These are phyloP conservation scores for Lecanoromycetidae sp. DNA, from an alignment of 2,329 filamentous ascomycete species.

Conservation along the genomic window DNA sequence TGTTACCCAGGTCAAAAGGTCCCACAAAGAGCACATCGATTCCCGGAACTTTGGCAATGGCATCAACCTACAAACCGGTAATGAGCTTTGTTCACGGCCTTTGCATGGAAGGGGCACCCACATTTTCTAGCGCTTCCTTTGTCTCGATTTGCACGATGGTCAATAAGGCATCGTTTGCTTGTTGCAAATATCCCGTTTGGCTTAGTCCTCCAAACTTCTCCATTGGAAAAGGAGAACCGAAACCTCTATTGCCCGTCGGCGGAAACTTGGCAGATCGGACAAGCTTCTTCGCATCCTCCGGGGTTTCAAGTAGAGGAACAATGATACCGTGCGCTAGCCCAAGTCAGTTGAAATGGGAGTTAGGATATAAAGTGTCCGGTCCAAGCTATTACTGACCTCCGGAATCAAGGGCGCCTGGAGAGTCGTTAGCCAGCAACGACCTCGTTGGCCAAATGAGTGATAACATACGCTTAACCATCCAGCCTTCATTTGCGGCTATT, in stretches of 20 bases:
- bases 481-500: constrained; percentile 45
- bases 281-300: constrained; percentile 40
- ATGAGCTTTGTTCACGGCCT: neutral
- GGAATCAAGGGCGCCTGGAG: constrained; percentile 41
- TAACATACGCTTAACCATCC: constrained; percentile 47
- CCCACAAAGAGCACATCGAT: constrained; percentile 44
- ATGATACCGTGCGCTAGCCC: constrained; percentile 42
- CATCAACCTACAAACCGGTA: constrained; percentile 27
- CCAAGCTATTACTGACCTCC: constrained; percentile 30
- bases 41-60: constrained; percentile 41
- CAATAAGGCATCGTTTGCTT: constrained; percentile 42
- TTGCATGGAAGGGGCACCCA: constrained; percentile 14
- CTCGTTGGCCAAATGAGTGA: neutral
- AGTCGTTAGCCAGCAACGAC: neutral
- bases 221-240: constrained; percentile 44
- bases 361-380: neutral
- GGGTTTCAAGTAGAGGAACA: constrained; percentile 41
- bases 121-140: constrained; percentile 29
- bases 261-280: constrained; percentile 45
- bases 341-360: neutral
- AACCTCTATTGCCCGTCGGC: constrained; percentile 42
- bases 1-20: constrained; percentile 46
- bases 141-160: constrained; percentile 38
- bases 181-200: constrained; percentile 38
- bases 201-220: constrained; percentile 33